phyloP scores from a whole-genome alignment of 768 basidiomycete genomes.

The Lentinula aciculospora region DNA sequence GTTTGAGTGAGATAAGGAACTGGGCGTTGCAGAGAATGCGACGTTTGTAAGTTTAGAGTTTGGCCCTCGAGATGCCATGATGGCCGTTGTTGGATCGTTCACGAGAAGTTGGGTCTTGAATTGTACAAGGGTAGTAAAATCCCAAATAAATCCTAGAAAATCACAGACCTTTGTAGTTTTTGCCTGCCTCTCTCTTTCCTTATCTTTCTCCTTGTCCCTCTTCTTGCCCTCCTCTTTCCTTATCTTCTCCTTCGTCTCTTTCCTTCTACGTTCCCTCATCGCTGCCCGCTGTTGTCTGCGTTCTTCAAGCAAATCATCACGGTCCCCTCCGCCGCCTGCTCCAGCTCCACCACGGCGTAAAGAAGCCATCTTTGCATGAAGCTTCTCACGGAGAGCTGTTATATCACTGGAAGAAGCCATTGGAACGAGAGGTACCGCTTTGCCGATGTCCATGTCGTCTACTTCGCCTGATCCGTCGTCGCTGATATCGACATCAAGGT shows the following conservation, averaged over 20 bases:
- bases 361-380: slow-evolving; percentile 70
- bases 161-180: slow-evolving; percentile 58
- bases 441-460: slow-evolving; percentile 45
- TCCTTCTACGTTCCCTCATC: slow-evolving; percentile 79
- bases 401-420: slow-evolving; percentile 65
- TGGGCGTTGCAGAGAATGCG: slow-evolving; percentile 64
- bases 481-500: slow-evolving; percentile 8
- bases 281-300: slow-evolving; percentile 70
- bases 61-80: slow-evolving; percentile 23
- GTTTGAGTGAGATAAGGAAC: no score
- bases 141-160: slow-evolving; percentile 1
- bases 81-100: slow-evolving; percentile 36
- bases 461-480: no score
- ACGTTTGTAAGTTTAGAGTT: slow-evolving; percentile 52
- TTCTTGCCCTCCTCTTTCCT: slow-evolving; percentile 54
- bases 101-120: slow-evolving; percentile 77
- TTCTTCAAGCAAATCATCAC: slow-evolving; percentile 82
- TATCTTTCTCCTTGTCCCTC: slow-evolving; percentile 46
- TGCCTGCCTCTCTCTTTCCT: slow-evolving; percentile 31
- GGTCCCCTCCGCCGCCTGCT: slow-evolving; percentile 46
- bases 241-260: slow-evolving; percentile 83
- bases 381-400: slow-evolving; percentile 57
- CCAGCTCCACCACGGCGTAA: slow-evolving; percentile 44
- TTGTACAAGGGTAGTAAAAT: slow-evolving; percentile 19
- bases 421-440: slow-evolving; percentile 42